These are phyloP conservation scores for Alternaria arbusti DNA, from an alignment of 2,329 filamentous ascomycete species.

Conservation along the genomic window DNA sequence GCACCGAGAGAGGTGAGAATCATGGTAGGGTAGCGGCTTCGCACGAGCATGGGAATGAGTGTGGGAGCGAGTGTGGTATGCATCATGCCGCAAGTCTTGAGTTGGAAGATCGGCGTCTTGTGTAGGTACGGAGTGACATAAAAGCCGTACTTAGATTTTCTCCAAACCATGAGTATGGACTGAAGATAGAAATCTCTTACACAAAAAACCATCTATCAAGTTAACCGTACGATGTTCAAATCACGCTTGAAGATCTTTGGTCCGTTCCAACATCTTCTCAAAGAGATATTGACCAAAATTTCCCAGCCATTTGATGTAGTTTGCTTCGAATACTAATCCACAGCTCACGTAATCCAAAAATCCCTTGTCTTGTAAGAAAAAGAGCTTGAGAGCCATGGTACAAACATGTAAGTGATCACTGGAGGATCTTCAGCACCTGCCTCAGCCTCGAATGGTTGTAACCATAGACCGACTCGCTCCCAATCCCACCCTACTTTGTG, in stretches of 20 bases:
- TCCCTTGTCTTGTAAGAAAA: background rate
- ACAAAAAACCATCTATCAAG: background rate
- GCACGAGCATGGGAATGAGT: background rate
- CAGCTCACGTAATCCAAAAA: background rate
- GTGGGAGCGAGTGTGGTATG: background rate
- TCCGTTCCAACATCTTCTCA: background rate
- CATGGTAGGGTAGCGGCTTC: background rate
- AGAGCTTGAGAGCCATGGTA: background rate
- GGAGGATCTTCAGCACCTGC: background rate
- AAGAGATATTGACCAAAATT: background rate
- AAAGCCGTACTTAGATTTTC: too few relatives aligned
- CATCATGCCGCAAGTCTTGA: background rate
- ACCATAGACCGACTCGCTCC: background rate
- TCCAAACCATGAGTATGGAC: too few relatives aligned
- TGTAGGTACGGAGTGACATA: background rate
- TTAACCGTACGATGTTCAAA: too few relatives aligned
- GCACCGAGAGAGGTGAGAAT: background rate
- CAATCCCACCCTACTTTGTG: background rate
- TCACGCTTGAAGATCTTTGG: background rate
- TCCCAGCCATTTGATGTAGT: too few relatives aligned
- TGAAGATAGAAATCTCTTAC: background rate
- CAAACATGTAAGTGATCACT: background rate
- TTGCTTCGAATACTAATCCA: fast-evolving
- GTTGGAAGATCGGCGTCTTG: background rate
- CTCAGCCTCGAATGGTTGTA: background rate